Evolutionary conservation across 108 stramenopile genomes (phyloP).

Genomic region (Cyclotella kingstonii): DNA sequence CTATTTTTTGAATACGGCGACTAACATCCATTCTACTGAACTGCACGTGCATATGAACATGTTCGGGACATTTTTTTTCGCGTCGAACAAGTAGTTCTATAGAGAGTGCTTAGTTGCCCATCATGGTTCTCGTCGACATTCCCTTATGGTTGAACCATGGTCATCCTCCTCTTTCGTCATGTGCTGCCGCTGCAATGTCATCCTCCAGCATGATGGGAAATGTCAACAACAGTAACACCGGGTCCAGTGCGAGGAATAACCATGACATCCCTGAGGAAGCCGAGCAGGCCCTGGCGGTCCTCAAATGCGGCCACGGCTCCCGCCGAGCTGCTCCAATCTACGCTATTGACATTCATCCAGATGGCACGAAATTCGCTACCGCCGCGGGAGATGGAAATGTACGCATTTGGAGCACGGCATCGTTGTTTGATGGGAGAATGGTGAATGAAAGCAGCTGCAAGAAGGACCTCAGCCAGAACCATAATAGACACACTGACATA

Average conservation of each 20-base stretch:
- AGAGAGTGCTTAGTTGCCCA: too few species aligned
- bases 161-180: not conserved
- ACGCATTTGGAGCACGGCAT: constrained; percentile 65
- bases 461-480: constrained; percentile 1
- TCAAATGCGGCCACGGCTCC: constrained; percentile 35
- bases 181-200: not conserved
- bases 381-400: constrained; percentile 85
- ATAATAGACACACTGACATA: not conserved
- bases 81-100: too few species aligned
- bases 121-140: constrained; percentile 29
- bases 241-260: not conserved
- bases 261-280: constrained; percentile 26
- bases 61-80: too few species aligned
- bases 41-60: too few species aligned
- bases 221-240: not conserved
- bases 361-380: constrained; percentile 71
- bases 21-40: too few species aligned
- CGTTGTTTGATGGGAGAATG: constrained; percentile 50
- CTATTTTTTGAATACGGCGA: too few species aligned
- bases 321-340: constrained; percentile 61
- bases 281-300: constrained; percentile 43
- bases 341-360: constrained; percentile 68
- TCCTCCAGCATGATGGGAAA: not conserved
- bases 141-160: constrained; percentile 34
- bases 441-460: constrained; percentile 12